These are phyloP conservation scores for Trichoderma koningii DNA, from an alignment of 2,329 filamentous ascomycete genomes.

Conservation along the genomic window DNA sequence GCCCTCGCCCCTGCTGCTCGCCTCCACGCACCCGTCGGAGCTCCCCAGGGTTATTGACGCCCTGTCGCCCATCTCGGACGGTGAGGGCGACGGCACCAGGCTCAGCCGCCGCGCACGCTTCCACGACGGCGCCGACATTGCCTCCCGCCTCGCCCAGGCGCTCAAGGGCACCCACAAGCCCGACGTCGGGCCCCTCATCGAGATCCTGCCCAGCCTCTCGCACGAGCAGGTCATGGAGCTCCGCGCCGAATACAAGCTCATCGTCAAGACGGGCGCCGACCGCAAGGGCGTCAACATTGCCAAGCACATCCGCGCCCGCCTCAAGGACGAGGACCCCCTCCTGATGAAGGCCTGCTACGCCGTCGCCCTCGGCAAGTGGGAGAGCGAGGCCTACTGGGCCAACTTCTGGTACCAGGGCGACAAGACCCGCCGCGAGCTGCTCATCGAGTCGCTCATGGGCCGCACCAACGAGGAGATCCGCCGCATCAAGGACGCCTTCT, in stretches of 20 bases:
- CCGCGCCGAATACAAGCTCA: conserved; percentile 84
- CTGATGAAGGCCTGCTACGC: conserved; percentile 92
- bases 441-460: conserved; percentile 93
- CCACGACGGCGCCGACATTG: conserved; percentile 81
- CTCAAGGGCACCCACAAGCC: conserved; percentile 67
- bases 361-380: conserved; percentile 85
- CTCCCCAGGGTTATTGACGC: conserved; percentile 52
- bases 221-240: conserved; percentile 87
- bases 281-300: conserved; percentile 81
- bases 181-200: conserved; percentile 71
- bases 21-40: conserved; percentile 51
- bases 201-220: conserved; percentile 79
- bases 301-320: conserved; percentile 76
- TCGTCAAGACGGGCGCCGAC: conserved; percentile 75
- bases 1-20: conserved; percentile 74
- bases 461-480: conserved; percentile 84
- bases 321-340: conserved; percentile 72
- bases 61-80: conserved; percentile 56
- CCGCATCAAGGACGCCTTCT: conserved; percentile 84
- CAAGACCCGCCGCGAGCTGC: conserved; percentile 78
- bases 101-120: conserved; percentile 68
- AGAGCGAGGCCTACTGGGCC: conserved; percentile 95
- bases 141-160: conserved; percentile 72
- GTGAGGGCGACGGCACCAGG: conserved; percentile 44
- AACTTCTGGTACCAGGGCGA: conserved; percentile 97